A percentile compares a stretch with the other conserved stretches of the same genome.
These are phyloP conservation scores for Chaetomium fimeti DNA, from an alignment of 495 filamentous ascomycete genomes.

Conservation along the genomic window DNA sequence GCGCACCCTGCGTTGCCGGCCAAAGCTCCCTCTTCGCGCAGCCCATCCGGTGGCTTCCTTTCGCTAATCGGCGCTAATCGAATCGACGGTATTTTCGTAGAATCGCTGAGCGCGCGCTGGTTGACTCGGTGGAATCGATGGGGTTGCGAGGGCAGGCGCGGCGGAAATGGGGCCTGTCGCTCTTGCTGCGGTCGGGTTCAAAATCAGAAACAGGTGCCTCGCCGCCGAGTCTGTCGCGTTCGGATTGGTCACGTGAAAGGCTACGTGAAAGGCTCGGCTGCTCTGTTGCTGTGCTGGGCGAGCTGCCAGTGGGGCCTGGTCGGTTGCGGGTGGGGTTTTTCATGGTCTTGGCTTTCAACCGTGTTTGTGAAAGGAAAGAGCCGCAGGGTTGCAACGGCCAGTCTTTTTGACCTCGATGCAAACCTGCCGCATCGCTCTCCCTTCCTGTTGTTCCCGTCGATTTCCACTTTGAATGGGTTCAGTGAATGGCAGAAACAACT, in stretches of 20 bases:
- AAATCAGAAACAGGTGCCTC: slow-evolving; percentile 20
- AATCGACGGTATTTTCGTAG: slow-evolving; percentile 4
- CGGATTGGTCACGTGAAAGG: slow-evolving; percentile 26
- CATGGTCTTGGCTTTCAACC: neutral
- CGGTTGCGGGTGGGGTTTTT: neutral
- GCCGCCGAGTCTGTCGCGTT: slow-evolving; percentile 27
- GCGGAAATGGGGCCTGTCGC: slow-evolving; percentile 3
- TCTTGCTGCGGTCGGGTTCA: slow-evolving; percentile 17
- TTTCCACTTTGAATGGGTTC: neutral
- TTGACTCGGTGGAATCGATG: slow-evolving; percentile 16
- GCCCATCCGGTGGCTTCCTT: slow-evolving; percentile 26
- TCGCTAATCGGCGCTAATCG: slow-evolving; percentile 11
- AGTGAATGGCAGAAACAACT: neutral
- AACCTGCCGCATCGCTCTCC: neutral
- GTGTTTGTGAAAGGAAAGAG: slow-evolving; percentile 5
- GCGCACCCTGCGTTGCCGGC: slow-evolving; percentile 32
- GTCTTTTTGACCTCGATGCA: slow-evolving; percentile 9
- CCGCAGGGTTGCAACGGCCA: neutral
- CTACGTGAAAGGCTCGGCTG: neutral
- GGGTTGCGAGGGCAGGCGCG: slow-evolving; percentile 10
- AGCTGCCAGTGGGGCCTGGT: too few species aligned
- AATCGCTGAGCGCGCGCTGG: slow-evolving; percentile 3
- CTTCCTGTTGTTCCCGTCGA: slow-evolving; percentile 5
- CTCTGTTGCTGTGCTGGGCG: too few species aligned
- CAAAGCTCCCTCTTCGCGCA: slow-evolving; percentile 29